phyloP scores from a whole-genome alignment of 441 rosid genomes.

The Euphorbia celastroides region DNA sequence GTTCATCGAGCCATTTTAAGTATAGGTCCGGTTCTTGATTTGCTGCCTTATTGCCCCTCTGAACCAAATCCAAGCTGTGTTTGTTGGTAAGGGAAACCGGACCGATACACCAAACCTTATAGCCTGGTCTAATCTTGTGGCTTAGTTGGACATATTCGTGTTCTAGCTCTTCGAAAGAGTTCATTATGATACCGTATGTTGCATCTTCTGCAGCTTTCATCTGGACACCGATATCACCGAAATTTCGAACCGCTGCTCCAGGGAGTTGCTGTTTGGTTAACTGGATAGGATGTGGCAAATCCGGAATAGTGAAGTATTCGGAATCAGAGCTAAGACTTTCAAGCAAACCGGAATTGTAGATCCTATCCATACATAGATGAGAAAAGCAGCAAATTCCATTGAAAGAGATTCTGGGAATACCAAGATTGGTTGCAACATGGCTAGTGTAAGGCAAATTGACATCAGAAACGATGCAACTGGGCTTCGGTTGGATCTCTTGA shows the following conservation, averaged over 20 bases:
- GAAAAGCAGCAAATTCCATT: conserved; percentile 26
- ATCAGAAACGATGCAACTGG: conserved; percentile 34
- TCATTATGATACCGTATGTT: conserved; percentile 27
- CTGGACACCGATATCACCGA: not conserved
- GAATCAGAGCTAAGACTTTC: conserved; percentile 14
- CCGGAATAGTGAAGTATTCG: conserved; percentile 22
- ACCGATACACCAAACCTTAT: conserved; percentile 34
- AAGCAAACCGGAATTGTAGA: not conserved
- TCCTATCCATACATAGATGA: conserved; percentile 4
- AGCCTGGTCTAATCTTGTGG: conserved; percentile 12
- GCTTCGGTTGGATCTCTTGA: conserved; percentile 22
- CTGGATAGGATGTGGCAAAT: conserved; percentile 12
- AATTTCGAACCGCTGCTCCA: not conserved
- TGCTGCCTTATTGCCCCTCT: conserved; percentile 29
- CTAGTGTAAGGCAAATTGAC: conserved; percentile 18
- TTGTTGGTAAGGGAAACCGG: conserved; percentile 33
- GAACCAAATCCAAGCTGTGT: conserved; percentile 20
- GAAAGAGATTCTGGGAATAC: conserved; percentile 32
- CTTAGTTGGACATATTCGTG: conserved; percentile 18
- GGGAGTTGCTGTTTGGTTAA: conserved; percentile 17
- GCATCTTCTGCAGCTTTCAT: conserved; percentile 7
- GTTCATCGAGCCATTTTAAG: conserved; percentile 33
- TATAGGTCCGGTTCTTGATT: conserved; percentile 8
- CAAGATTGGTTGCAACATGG: conserved; percentile 22
- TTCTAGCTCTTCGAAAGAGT: conserved; percentile 38